These are phyloP conservation scores for Lathyrus sativus DNA, from an alignment of 306 rosid species.

Conservation along the genomic window DNA sequence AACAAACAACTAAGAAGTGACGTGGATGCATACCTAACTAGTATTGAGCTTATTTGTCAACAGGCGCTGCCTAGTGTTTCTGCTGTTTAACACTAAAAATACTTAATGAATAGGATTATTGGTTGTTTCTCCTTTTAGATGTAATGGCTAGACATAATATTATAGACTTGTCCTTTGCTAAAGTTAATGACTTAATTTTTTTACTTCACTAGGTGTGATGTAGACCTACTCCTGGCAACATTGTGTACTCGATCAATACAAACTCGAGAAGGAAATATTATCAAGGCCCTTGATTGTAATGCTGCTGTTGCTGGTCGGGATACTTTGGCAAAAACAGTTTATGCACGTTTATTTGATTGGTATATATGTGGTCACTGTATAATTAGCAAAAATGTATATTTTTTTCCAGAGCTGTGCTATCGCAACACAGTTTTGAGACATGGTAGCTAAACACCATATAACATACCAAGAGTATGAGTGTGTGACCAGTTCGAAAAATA, in stretches of 20 bases:
- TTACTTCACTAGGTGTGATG: constrained; percentile 69
- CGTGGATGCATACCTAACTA: constrained; percentile 2
- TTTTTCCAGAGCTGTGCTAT: too few relatives aligned
- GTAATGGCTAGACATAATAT: constrained; percentile 18
- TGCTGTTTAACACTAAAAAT: constrained; percentile 12
- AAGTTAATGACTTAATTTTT: constrained; percentile 16
- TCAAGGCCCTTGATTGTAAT: constrained; percentile 89
- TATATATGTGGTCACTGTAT: constrained; percentile 44
- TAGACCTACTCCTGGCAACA: constrained; percentile 68
- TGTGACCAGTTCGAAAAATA: too few relatives aligned
- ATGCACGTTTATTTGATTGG: constrained; percentile 92
- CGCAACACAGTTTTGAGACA: too few relatives aligned
- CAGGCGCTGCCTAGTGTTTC: constrained; percentile 3
- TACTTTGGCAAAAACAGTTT: constrained; percentile 91
- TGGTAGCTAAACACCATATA: too few relatives aligned
- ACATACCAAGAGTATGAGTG: too few relatives aligned
- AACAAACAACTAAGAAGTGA: constrained; percentile 25
- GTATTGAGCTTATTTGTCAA: constrained; percentile 15
- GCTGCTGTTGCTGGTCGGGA: constrained; percentile 92
- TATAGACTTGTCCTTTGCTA: constrained; percentile 13
- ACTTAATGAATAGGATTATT: constrained; percentile 29
- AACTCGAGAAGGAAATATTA: constrained; percentile 88
- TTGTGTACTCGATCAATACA: constrained; percentile 87
- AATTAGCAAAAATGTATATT: background rate
- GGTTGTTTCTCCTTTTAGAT: constrained; percentile 32